These are phyloP conservation scores for Phytophthora hybrid DNA, from an alignment of 352 stramenopile genomes.

Conservation along the genomic window DNA sequence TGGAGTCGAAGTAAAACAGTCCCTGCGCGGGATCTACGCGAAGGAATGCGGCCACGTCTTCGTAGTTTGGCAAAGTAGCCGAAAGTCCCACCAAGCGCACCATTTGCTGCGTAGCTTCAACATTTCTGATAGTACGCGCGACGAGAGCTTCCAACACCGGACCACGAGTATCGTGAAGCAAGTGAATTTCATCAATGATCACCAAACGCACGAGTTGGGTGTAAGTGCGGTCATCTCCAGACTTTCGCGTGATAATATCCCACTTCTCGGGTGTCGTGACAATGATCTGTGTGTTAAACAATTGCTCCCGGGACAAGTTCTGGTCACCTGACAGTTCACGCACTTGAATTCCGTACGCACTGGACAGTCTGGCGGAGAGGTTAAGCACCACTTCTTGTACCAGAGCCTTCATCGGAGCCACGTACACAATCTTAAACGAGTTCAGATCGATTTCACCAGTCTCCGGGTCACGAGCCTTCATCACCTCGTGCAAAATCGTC, in stretches of 20 bases:
- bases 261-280: slow-evolving; percentile 99
- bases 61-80: slow-evolving; percentile 99
- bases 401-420: slow-evolving; percentile 99
- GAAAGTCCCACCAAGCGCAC: slow-evolving; percentile 98
- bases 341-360: slow-evolving; percentile 95
- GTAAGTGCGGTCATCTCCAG: slow-evolving; percentile 96
- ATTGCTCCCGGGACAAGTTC: slow-evolving; percentile 97
- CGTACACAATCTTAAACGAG: slow-evolving; percentile 99
- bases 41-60: slow-evolving; percentile 99
- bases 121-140: slow-evolving; percentile 96
- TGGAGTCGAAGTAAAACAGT: slow-evolving; percentile 99
- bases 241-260: slow-evolving; percentile 99
- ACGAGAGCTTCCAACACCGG: slow-evolving; percentile 99
- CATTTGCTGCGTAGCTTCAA: slow-evolving; percentile 98
- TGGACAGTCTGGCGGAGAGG: slow-evolving; percentile 94
- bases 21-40: slow-evolving; percentile 97
- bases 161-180: slow-evolving; percentile 98
- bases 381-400: slow-evolving; percentile 99
- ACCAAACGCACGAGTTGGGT: slow-evolving; percentile 98
- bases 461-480: slow-evolving; percentile 88
- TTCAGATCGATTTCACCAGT: slow-evolving; percentile 94
- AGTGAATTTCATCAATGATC: slow-evolving; percentile 99
- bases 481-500: slow-evolving; percentile 98
- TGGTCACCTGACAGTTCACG: slow-evolving; percentile 98
- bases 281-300: slow-evolving; percentile 99